Evolutionary conservation across 208 protist species (phyloP).

Genomic region (Acanthamoeba divionensis): DNA sequence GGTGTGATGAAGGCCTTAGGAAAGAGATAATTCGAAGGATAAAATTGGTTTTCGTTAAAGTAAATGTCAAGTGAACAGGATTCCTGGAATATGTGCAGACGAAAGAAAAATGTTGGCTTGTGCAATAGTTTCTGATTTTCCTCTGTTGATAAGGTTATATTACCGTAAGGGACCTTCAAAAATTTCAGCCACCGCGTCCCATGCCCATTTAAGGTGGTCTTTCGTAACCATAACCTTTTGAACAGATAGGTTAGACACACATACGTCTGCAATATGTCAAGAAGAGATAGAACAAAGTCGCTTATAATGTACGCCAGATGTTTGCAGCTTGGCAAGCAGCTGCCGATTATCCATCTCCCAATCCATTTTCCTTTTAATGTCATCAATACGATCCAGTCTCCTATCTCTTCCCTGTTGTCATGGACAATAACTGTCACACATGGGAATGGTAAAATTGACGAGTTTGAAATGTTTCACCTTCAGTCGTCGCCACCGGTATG

Average conservation of each 20-base stretch:
- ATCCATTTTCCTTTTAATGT: constrained; percentile 66
- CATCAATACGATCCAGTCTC: constrained; percentile 59
- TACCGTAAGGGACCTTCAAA: constrained; percentile 65
- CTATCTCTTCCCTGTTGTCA: constrained; percentile 33
- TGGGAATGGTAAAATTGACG: not conserved
- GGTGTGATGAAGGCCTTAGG: constrained; percentile 51
- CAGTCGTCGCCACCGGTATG: not conserved
- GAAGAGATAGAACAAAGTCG: not conserved
- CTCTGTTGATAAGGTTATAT: not conserved
- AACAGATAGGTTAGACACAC: not conserved
- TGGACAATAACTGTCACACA: not conserved
- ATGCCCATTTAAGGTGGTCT: constrained; percentile 61
- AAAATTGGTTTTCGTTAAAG: constrained; percentile 66
- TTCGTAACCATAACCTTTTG: constrained; percentile 45
- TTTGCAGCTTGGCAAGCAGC: constrained; percentile 55
- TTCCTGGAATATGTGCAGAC: constrained; percentile 47
- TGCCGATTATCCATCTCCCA: constrained; percentile 63
- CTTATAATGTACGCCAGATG: constrained; percentile 52
- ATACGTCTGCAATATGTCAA: not conserved
- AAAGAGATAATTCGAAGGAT: constrained; percentile 64
- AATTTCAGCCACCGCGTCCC: constrained; percentile 66
- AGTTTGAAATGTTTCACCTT: not conserved
- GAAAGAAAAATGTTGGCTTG: not conserved
- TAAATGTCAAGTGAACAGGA: constrained; percentile 42
- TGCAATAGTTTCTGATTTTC: not conserved